Conservation (phyloP, 2,329 filamentous ascomycete species). For the Reticulascus tulasneorum region DNA sequence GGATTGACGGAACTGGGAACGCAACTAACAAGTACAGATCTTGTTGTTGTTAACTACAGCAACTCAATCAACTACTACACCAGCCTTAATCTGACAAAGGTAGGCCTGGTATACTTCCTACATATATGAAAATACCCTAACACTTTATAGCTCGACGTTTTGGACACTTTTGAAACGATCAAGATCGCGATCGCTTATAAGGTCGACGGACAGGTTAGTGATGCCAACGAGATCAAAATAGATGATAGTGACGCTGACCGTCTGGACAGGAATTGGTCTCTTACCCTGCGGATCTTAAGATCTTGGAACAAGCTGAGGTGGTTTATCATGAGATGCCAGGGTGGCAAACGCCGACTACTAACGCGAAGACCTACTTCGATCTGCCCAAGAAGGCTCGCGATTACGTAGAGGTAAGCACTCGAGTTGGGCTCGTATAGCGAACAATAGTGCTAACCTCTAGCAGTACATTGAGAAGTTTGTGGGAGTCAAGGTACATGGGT, state of each 20-base stretch:
- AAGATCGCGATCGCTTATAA: constrained; percentile 72
- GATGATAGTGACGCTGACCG: constrained; percentile 22
- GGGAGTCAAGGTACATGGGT: constrained; percentile 45
- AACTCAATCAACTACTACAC: constrained; percentile 63
- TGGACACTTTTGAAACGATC: constrained; percentile 71
- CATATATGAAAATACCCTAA: constrained; percentile 28
- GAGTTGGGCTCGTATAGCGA: constrained; percentile 10
- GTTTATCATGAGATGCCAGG: constrained; percentile 66
- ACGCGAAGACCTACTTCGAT: constrained; percentile 55
- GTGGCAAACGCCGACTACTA: constrained; percentile 63
- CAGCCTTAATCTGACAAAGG: constrained; percentile 55
- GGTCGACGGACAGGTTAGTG: constrained; percentile 24
- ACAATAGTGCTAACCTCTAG: constrained; percentile 10
- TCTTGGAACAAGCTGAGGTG: constrained; percentile 57
- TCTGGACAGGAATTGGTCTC: constrained; percentile 47
- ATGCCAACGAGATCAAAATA: constrained; percentile 11
- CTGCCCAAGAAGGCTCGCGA: constrained; percentile 60
- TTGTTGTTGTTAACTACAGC: constrained; percentile 65
- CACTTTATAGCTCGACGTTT: constrained; percentile 58
- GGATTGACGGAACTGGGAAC: constrained; percentile 8
- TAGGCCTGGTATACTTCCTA: constrained; percentile 7
- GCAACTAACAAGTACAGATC: constrained; percentile 21
- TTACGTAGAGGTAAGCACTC: constrained; percentile 50
- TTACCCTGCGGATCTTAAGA: constrained; percentile 61
- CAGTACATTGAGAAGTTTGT: constrained; percentile 62